Conservation (phyloP, 768 basidiomycete species). For the Lentinula guzmanii region DNA sequence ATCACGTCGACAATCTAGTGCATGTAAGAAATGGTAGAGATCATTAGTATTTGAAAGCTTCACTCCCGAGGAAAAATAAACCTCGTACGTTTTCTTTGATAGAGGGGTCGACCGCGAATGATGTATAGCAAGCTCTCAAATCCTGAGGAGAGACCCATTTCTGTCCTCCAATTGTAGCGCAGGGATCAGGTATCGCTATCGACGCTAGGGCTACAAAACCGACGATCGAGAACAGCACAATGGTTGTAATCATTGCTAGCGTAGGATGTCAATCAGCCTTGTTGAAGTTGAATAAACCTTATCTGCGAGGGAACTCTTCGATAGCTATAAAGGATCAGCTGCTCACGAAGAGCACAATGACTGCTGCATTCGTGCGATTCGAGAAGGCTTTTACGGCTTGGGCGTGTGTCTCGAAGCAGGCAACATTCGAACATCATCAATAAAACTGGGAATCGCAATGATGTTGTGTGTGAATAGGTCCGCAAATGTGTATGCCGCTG, state of each 20-base stretch:
- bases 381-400: not conserved
- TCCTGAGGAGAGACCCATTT: slow-evolving; percentile 29
- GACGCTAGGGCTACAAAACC: not conserved
- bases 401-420: not conserved
- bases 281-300: too few species aligned
- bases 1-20: slow-evolving; percentile 29
- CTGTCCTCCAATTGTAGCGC: slow-evolving; percentile 27
- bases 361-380: not conserved
- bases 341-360: not conserved
- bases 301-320: too few species aligned
- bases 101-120: slow-evolving; percentile 24
- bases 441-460: too few species aligned
- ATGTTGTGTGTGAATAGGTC: too few species aligned
- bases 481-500: too few species aligned
- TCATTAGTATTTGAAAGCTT: not conserved
- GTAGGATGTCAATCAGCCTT: not conserved
- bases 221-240: not conserved
- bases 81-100: slow-evolving; percentile 27
- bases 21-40: not conserved
- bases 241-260: not conserved
- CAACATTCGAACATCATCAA: too few species aligned
- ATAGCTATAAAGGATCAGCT: not conserved
- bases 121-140: slow-evolving; percentile 27
- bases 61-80: not conserved
- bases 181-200: slow-evolving; percentile 20